Percentiles rank a stretch among this genome's conserved stretches.
Evolutionary conservation across 2,329 filamentous ascomycete genomes (phyloP).

Genomic region (Beauveria sp.): DNA sequence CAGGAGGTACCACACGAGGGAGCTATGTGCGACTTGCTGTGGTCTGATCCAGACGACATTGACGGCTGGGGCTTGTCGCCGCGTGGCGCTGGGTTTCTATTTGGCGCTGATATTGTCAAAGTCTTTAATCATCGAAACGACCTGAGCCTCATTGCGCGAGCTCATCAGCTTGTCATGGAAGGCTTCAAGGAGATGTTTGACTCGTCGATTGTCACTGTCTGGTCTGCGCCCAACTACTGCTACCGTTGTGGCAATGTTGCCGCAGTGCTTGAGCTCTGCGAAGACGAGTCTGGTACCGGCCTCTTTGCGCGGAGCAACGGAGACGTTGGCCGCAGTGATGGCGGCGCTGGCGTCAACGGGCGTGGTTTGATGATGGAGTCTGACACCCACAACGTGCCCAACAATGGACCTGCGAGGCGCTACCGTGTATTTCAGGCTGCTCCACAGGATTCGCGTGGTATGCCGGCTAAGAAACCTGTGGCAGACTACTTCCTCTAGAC

Average conservation of each 20-base stretch:
- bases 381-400: constrained; percentile 28
- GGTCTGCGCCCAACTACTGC: constrained; percentile 95
- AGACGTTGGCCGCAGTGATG: constrained; percentile 54
- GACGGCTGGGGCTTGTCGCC: constrained; percentile 95
- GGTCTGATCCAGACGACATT: constrained; percentile 97
- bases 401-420: constrained; percentile 70
- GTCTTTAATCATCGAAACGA: constrained; percentile 94
- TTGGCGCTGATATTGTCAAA: constrained; percentile 92
- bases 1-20: constrained; percentile 98
- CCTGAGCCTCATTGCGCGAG: constrained; percentile 82
- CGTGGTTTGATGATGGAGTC: constrained; percentile 42
- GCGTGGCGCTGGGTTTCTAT: constrained; percentile 89
- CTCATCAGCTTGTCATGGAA: constrained; percentile 98
- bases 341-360: constrained; percentile 16
- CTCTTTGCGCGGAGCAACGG: constrained; percentile 65
- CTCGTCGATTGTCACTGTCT: constrained; percentile 93
- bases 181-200: constrained; percentile 99
- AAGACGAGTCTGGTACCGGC: constrained; percentile 71
- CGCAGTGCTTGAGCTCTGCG: constrained; percentile 84
- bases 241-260: constrained; percentile 95
- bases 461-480: constrained; percentile 98
- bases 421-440: constrained; percentile 96
- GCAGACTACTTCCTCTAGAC: constrained; percentile 84
- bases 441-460: constrained; percentile 89
- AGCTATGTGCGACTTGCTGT: constrained; percentile 96